Conservation (phyloP, 768 basidiomycete species). For the Russula emetica region DNA sequence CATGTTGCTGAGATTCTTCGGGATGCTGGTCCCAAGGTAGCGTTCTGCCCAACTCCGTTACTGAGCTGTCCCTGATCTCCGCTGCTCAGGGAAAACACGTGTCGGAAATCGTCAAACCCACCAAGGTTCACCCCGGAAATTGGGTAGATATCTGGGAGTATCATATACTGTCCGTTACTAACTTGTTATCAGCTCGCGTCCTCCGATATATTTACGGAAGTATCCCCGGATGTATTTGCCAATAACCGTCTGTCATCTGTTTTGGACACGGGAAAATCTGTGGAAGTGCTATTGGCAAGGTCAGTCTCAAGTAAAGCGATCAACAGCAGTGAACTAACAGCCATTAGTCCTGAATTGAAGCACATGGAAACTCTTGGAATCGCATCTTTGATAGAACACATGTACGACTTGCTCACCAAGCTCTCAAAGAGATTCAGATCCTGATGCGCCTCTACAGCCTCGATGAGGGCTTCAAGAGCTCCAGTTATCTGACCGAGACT, state of each 20-base stretch:
- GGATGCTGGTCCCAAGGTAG: slow-evolving; percentile 22
- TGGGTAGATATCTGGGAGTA: slow-evolving; percentile 32
- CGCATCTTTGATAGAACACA: slow-evolving; percentile 22
- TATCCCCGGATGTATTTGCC: slow-evolving; percentile 31
- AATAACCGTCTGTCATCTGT: slow-evolving; percentile 31
- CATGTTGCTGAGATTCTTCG: slow-evolving; percentile 25
- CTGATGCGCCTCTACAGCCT: background rate
- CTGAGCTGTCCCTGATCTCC: background rate
- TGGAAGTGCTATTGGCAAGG: slow-evolving; percentile 27
- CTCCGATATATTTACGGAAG: slow-evolving; percentile 35
- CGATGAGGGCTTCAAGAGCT: slow-evolving; percentile 26
- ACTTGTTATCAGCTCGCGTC: slow-evolving; percentile 27
- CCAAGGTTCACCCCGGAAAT: slow-evolving; percentile 34
- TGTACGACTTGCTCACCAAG: slow-evolving; percentile 7
- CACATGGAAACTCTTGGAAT: slow-evolving; percentile 28
- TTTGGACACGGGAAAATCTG: slow-evolving; percentile 31
- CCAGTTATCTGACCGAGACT: slow-evolving; percentile 29
- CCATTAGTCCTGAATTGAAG: slow-evolving; percentile 20
- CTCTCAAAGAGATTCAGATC: background rate
- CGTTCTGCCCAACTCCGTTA: background rate
- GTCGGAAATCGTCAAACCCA: slow-evolving; percentile 37
- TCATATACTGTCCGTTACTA: background rate
- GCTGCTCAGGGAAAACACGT: slow-evolving; percentile 37
- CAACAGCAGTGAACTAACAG: background rate
- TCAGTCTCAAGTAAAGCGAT: background rate